A percentile compares a stretch with the other conserved stretches of the same genome.
phyloP scores from a whole-genome alignment of 768 basidiomycete genomes.

The Suillus paluster region DNA sequence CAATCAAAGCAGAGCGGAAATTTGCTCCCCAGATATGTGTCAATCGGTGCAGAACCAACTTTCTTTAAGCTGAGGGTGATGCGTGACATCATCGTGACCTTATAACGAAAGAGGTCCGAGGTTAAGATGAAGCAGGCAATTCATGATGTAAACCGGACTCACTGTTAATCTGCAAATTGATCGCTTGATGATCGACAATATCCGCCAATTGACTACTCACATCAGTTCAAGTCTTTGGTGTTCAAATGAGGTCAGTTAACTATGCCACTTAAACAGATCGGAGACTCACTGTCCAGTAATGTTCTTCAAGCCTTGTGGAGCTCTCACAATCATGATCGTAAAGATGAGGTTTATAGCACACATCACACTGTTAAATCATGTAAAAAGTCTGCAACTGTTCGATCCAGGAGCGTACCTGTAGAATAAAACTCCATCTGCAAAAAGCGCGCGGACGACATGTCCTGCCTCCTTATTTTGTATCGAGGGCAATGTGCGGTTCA shows the following conservation, averaged over 20 bases:
- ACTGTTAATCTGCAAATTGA: not conserved
- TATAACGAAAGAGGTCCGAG: conserved; percentile 9
- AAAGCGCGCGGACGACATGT: conserved; percentile 27
- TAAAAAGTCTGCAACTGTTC: not conserved
- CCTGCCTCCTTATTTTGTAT: conserved; percentile 20
- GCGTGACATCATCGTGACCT: conserved; percentile 71
- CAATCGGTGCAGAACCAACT: conserved; percentile 14
- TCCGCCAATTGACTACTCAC: not conserved
- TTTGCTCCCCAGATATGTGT: not conserved
- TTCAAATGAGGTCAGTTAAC: not conserved
- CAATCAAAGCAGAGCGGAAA: not conserved
- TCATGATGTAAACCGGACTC: not conserved
- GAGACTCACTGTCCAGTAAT: conserved; percentile 24
- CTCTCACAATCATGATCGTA: too few species aligned
- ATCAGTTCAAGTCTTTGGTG: not conserved
- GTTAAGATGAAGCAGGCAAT: not conserved
- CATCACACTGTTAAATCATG: not conserved
- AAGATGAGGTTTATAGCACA: too few species aligned
- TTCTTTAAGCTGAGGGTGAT: conserved; percentile 65
- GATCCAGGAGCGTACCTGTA: conserved; percentile 30
- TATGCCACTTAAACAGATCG: not conserved
- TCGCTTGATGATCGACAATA: not conserved
- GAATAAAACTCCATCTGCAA: conserved; percentile 38
- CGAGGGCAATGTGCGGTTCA: conserved; percentile 33
- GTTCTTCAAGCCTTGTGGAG: conserved; percentile 18